Percentiles rank a stretch among this genome's conserved stretches.
phyloP scores from a whole-genome alignment of 2,329 filamentous ascomycete species.

The Paracamarosporium sp. region DNA sequence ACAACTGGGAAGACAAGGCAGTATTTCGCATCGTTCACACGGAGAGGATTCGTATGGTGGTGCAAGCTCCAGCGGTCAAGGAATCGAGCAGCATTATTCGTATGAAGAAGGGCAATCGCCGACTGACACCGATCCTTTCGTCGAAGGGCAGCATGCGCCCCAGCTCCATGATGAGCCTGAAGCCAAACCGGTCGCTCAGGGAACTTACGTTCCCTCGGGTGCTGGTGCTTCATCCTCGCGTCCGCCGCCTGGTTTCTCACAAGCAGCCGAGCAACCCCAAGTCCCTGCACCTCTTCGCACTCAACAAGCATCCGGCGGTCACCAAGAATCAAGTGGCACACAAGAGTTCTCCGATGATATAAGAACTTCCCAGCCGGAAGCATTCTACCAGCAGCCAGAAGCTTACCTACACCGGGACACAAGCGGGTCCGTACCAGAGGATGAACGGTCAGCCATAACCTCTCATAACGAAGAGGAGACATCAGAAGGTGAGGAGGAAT shows the following conservation, averaged over 20 bases:
- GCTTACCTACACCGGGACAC: constrained; percentile 43
- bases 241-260: constrained; percentile 22
- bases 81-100: constrained; percentile 53
- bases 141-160: constrained; percentile 49
- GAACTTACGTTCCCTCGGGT: constrained; percentile 43
- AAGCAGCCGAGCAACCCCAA: constrained; percentile 25
- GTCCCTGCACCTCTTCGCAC: constrained; percentile 35
- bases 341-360: constrained; percentile 28
- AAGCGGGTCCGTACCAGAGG: constrained; percentile 33
- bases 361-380: constrained; percentile 41
- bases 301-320: constrained; percentile 14
- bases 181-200: constrained; percentile 38
- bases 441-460: constrained; percentile 44
- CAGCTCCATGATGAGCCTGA: constrained; percentile 37
- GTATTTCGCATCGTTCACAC: constrained; percentile 50
- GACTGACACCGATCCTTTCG: constrained; percentile 69
- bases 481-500: constrained; percentile 47
- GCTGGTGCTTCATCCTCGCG: constrained; percentile 28
- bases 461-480: constrained; percentile 41
- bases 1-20: constrained; percentile 64
- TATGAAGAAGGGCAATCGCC: constrained; percentile 61
- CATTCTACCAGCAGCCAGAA: constrained; percentile 48
- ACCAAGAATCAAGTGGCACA: constrained; percentile 26
- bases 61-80: constrained; percentile 37
- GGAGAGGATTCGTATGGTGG: constrained; percentile 39